phyloP scores from a whole-genome alignment of 2,329 filamentous ascomycete genomes.

The Hypoxylon sp. region DNA sequence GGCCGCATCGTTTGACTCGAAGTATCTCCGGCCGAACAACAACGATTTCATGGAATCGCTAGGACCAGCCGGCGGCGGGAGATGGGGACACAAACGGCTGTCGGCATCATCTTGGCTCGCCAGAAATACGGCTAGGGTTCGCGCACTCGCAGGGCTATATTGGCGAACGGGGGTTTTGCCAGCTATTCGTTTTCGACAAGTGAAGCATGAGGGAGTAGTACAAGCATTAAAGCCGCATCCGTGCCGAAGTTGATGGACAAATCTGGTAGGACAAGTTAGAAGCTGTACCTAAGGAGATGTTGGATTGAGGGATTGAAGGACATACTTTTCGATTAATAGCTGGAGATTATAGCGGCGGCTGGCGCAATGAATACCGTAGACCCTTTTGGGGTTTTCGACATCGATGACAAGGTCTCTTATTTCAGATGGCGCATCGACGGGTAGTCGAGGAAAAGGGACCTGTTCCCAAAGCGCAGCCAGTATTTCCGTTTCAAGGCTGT shows the following conservation, averaged over 20 bases:
- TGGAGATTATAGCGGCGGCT: conserved; percentile 74
- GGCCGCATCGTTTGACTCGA: conserved; percentile 39
- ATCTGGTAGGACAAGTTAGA: conserved; percentile 62
- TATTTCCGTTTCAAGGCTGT: conserved; percentile 59
- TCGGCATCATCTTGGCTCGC: conserved; percentile 84
- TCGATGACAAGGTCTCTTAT: conserved; percentile 66
- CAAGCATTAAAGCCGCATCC: conserved; percentile 80
- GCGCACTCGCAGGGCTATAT: conserved; percentile 84
- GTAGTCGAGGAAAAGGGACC: conserved; percentile 69
- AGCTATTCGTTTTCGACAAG: conserved; percentile 75
- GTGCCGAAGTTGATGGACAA: conserved; percentile 82
- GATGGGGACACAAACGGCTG: conserved; percentile 71
- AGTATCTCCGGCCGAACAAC: conserved; percentile 56
- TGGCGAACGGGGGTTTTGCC: conserved; percentile 77
- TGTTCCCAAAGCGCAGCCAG: conserved; percentile 71
- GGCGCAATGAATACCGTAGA: conserved; percentile 71
- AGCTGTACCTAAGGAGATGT: conserved; percentile 30
- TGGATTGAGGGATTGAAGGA: conserved; percentile 14
- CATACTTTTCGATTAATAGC: conserved; percentile 74
- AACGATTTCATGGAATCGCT: conserved; percentile 62
- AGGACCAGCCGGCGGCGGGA: conserved; percentile 57
- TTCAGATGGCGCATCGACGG: conserved; percentile 69
- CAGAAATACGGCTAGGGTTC: conserved; percentile 82
- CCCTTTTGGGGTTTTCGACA: conserved; percentile 70
- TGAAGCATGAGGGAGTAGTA: conserved; percentile 82